Conservation (phyloP, 345 rosid species). For the Rhizophora mangle region DNA sequence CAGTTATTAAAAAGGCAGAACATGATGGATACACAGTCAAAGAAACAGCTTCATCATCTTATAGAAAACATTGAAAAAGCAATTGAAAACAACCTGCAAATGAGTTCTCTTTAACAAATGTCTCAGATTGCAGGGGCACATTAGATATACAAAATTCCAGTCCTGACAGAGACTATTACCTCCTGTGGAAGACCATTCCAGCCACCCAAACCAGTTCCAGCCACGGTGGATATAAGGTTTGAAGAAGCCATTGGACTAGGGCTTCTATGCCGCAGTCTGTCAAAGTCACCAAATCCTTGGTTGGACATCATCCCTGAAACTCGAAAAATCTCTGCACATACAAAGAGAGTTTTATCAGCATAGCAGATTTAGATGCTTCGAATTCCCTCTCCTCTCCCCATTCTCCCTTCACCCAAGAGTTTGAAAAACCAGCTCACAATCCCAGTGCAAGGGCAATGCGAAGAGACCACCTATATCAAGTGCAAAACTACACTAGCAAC, state of each 20-base stretch:
- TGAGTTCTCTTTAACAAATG: constrained; percentile 8
- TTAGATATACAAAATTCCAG: neutral
- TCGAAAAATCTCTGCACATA: constrained; percentile 70
- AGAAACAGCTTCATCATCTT: no score
- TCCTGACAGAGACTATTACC: constrained; percentile 39
- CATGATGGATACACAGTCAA: neutral
- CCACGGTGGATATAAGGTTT: constrained; percentile 64
- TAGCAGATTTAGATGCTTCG: neutral
- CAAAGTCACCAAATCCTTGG: constrained; percentile 83
- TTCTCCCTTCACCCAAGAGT: no score
- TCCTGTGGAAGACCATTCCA: constrained; percentile 85
- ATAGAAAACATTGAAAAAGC: no score
- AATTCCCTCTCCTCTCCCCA: no score
- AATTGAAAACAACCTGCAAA: neutral
- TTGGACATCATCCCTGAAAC: constrained; percentile 79
- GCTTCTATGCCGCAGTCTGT: constrained; percentile 83
- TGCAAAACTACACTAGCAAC: neutral
- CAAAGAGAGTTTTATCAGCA: constrained; percentile 20
- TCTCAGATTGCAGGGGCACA: constrained; percentile 2
- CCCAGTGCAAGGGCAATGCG: neutral
- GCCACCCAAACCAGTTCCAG: constrained; percentile 60
- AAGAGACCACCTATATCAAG: neutral
- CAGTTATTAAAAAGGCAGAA: neutral
- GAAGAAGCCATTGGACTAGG: constrained; percentile 99
- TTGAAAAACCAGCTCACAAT: neutral